Base-by-base conservation (phyloP, 257 asterid species). In the Solanum sejunctum region DNA sequence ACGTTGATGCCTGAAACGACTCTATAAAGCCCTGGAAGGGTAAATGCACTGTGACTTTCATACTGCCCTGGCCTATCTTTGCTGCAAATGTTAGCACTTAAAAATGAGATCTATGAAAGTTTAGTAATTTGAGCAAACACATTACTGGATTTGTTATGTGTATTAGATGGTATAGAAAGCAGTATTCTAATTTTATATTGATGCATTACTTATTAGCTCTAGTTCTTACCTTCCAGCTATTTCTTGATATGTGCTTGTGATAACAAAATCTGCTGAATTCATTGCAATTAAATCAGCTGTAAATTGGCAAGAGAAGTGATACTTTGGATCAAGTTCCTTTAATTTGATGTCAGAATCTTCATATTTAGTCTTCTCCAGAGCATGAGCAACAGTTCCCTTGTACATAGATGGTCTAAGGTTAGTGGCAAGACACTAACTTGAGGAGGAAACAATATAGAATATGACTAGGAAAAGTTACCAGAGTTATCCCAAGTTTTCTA, bases 351-450 rank as follows among this genome's bases (percentile, higher is more conserved):
- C 99, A 5, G 99, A 94, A 84, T 94, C 98, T 88, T 94, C 99
- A 13, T 95, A 95, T 91, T 95, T 95, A 43, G 99, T 94, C 91
- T 94, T 95, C 95, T 95, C 98, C 43, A 95, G 86, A 55, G 98
- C 99, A 90, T 95, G 99, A 54, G 98, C 99, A 83, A 96, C 94
- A 23, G 98, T 96, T 85, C 96, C 98, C 98, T 95, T 60, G 67
- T 86, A 5, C 51, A 79, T 45, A 82, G 84, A 88, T 67, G 55
- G 13, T 47, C 20, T 21, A 45, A 45, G 16, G 26, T 83, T 66
- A 88, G 47, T 80, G 17, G 51, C 52, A 51, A 51, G 47, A 51
- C 56, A 52, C 82, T 10, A 52, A 77, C 64, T 77, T 26, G 47
- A 26, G 41, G 47, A 51, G 9, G 82, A 77, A 49, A 52, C 82